Percentiles rank a stretch among this genome's conserved stretches.
These are phyloP conservation scores for Ampelocalamus luodianensis DNA, from an alignment of 176 grass and related monocot genomes.

Conservation along the genomic window DNA sequence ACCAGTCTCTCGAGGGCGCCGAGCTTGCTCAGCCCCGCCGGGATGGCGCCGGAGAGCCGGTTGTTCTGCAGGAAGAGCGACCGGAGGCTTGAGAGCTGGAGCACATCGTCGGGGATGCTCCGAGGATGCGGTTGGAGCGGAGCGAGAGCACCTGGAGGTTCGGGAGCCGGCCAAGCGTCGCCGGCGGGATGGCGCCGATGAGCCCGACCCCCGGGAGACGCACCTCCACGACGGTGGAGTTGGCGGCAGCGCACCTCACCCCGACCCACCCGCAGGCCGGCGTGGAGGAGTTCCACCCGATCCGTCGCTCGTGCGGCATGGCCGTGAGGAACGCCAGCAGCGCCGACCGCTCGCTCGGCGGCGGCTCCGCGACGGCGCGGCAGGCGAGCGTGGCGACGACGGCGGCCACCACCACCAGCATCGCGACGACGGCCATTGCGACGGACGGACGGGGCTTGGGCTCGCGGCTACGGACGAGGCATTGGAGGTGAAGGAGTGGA, in stretches of 20 bases:
- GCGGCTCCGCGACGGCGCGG: constrained; percentile 45
- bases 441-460: neutral
- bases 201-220: constrained; percentile 73
- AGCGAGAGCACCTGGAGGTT: constrained; percentile 74
- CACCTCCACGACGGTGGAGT: constrained; percentile 55
- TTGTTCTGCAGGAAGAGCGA: constrained; percentile 71
- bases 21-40: constrained; percentile 34
- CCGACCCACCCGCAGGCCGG: constrained; percentile 80
- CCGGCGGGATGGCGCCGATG: constrained; percentile 62
- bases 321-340: constrained; percentile 73
- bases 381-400: neutral
- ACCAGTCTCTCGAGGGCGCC: constrained; percentile 55
- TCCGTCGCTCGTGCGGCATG: constrained; percentile 66
- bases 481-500: neutral
- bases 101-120: constrained; percentile 61
- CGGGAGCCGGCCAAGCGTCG: constrained; percentile 54
- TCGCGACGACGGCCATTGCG: constrained; percentile 30
- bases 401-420: neutral
- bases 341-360: constrained; percentile 59
- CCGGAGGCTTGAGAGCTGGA: constrained; percentile 48
- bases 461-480: constrained; percentile 31
- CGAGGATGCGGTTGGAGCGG: constrained; percentile 72
- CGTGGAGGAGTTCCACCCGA: constrained; percentile 68
- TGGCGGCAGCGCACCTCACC: constrained; percentile 59
- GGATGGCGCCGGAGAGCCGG: constrained; percentile 57